These are phyloP conservation scores for Vicia villosa DNA, from an alignment of 306 rosid genomes.

Conservation along the genomic window DNA sequence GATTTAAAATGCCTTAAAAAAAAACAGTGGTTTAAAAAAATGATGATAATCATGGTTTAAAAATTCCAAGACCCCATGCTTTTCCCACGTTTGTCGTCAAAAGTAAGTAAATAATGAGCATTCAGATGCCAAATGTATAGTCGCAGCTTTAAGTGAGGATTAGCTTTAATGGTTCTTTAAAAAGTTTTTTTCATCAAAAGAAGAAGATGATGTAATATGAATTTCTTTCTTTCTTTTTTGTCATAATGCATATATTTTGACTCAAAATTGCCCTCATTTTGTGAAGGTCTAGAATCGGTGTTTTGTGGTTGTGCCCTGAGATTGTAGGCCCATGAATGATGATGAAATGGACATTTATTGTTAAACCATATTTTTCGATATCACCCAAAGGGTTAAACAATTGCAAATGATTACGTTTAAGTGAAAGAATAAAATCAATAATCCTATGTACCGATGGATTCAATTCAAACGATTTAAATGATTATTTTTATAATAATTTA, in stretches of 20 bases:
- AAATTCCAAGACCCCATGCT: slow-evolving; percentile 52
- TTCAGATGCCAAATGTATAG: slow-evolving; percentile 35
- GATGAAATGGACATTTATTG: slow-evolving; percentile 32
- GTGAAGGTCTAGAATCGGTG: slow-evolving; percentile 30
- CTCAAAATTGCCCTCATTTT: slow-evolving; percentile 17
- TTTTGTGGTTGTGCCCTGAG: slow-evolving; percentile 32
- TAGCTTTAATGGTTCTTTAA: slow-evolving; percentile 28
- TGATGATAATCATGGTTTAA: slow-evolving; percentile 44
- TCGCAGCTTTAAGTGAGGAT: slow-evolving; percentile 29
- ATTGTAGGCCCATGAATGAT: slow-evolving; percentile 42
- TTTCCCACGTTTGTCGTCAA: slow-evolving; percentile 61
- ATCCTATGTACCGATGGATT: background rate
- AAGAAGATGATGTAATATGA: slow-evolving; percentile 40
- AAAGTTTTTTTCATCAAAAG: slow-evolving; percentile 26
- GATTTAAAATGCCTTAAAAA: background rate
- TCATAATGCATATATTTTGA: slow-evolving; percentile 27
- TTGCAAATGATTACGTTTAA: slow-evolving; percentile 33
- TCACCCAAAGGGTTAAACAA: slow-evolving; percentile 39
- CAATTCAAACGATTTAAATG: background rate
- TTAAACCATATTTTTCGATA: slow-evolving; percentile 32
- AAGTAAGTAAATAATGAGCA: slow-evolving; percentile 50
- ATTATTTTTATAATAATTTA: no score
- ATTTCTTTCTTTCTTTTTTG: slow-evolving; percentile 19
- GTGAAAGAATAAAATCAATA: background rate
- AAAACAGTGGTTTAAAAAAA: slow-evolving; percentile 25